Evolutionary conservation across 495 filamentous ascomycete genomes (phyloP).

Genomic region (Trichoderma reesei): DNA sequence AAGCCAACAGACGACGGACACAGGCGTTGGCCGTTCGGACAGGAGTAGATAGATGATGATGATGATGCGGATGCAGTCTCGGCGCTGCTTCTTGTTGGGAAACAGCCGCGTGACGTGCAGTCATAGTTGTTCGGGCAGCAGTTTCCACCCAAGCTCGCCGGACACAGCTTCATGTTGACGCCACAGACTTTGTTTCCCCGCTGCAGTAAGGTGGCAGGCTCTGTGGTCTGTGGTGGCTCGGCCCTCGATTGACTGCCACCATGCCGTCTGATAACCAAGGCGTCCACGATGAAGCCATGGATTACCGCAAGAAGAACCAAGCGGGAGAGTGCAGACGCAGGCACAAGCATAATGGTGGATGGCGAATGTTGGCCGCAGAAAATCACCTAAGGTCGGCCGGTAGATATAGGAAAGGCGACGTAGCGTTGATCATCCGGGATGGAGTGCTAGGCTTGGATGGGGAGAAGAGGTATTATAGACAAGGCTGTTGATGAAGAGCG

Average conservation of each 20-base stretch:
- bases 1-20: conserved; percentile 29
- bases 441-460: neutral
- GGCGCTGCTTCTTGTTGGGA: conserved; percentile 30
- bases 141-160: conserved; percentile 25
- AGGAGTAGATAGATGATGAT: conserved; percentile 15
- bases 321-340: neutral
- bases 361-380: conserved; percentile 12
- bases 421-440: neutral
- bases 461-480: neutral
- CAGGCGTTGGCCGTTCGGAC: conserved; percentile 24
- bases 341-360: neutral
- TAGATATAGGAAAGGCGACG: neutral
- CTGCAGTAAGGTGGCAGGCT: conserved; percentile 9
- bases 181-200: conserved; percentile 14
- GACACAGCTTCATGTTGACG: conserved; percentile 16
- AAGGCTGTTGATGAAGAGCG: neutral
- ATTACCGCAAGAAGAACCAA: conserved; percentile 18
- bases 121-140: conserved; percentile 35
- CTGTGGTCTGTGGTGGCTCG: conserved; percentile 25
- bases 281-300: conserved; percentile 12
- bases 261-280: conserved; percentile 13
- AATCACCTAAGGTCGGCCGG: neutral
- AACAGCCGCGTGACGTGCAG: conserved; percentile 34
- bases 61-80: conserved; percentile 26
- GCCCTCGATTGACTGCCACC: conserved; percentile 22